Percentiles rank a stretch among this genome's conserved stretches.
Evolutionary conservation across 169 alveolate species (phyloP).

Genomic region (Cryptosporidium ubiquitum): DNA sequence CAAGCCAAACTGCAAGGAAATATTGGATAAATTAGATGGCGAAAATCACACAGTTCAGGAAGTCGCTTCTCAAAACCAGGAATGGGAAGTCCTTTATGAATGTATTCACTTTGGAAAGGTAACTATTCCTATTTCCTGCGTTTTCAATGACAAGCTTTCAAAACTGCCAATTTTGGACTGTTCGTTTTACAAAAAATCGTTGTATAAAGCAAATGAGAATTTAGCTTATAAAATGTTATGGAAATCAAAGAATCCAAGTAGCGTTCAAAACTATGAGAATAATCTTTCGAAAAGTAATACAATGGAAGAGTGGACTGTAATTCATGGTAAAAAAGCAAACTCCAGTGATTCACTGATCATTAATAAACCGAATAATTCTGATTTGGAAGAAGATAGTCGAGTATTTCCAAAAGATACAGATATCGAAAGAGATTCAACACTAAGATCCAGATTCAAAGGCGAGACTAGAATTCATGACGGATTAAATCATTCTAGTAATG

Average conservation of each 20-base stretch:
- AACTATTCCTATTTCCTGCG: slow-evolving; percentile 35
- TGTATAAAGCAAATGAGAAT: not conserved
- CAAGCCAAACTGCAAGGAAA: slow-evolving; percentile 31
- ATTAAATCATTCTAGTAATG: not conserved
- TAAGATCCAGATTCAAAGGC: not conserved
- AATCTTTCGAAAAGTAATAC: not conserved
- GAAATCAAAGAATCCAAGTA: not conserved
- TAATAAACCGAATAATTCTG: not conserved
- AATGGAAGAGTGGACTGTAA: slow-evolving; percentile 20
- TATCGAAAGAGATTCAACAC: not conserved
- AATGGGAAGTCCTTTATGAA: slow-evolving; percentile 64
- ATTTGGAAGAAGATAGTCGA: not conserved
- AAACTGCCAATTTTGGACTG: slow-evolving; percentile 12
- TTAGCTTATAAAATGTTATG: not conserved
- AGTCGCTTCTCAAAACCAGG: not conserved
- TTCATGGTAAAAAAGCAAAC: slow-evolving; percentile 8
- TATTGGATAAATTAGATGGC: not conserved
- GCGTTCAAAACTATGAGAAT: not conserved
- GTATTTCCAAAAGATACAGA: not conserved
- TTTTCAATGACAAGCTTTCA: not conserved
- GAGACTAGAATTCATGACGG: not conserved
- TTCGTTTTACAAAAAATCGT: not conserved
- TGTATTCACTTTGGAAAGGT: slow-evolving; percentile 68
- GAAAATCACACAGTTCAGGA: slow-evolving; percentile 4
- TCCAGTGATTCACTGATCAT: not conserved